phyloP scores from a whole-genome alignment of 306 rosid genomes.

The Pachyrhizus erosus region DNA sequence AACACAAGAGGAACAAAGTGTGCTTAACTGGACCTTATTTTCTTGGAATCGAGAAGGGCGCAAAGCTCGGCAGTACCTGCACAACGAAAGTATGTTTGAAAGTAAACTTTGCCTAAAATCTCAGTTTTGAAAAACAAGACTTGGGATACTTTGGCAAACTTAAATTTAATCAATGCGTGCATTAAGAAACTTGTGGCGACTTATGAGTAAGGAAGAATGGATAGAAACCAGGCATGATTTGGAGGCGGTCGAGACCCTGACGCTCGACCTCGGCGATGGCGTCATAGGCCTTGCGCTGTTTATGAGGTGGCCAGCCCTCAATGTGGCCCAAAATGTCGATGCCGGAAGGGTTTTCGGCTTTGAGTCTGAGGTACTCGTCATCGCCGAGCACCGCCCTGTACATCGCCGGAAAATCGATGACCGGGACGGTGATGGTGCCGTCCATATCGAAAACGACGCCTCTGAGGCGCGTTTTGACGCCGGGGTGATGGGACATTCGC shows the following conservation, averaged over 20 bases:
- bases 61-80: constrained; percentile 94
- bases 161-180: too few species aligned
- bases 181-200: not conserved
- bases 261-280: constrained; percentile 81
- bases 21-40: constrained; percentile 63
- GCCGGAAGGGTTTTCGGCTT: constrained; percentile 67
- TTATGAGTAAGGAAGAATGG: not conserved
- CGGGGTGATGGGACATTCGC: constrained; percentile 48
- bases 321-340: constrained; percentile 80
- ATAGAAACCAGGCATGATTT: constrained; percentile 83
- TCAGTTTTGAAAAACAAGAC: too few species aligned
- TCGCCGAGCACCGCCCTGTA: constrained; percentile 85
- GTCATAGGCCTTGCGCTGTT: constrained; percentile 70
- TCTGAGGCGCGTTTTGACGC: constrained; percentile 62
- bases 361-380: constrained; percentile 63
- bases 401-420: constrained; percentile 84
- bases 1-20: not conserved
- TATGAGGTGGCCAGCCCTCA: constrained; percentile 62
- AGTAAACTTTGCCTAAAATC: too few species aligned
- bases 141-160: too few species aligned
- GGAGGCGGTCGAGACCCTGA: constrained; percentile 70
- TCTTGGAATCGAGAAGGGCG: constrained; percentile 74
- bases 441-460: constrained; percentile 99
- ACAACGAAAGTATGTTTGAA: too few species aligned
- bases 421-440: constrained; percentile 94